Conservation (phyloP, 2,329 filamentous ascomycete species). For the Leptographium galeiforme region DNA sequence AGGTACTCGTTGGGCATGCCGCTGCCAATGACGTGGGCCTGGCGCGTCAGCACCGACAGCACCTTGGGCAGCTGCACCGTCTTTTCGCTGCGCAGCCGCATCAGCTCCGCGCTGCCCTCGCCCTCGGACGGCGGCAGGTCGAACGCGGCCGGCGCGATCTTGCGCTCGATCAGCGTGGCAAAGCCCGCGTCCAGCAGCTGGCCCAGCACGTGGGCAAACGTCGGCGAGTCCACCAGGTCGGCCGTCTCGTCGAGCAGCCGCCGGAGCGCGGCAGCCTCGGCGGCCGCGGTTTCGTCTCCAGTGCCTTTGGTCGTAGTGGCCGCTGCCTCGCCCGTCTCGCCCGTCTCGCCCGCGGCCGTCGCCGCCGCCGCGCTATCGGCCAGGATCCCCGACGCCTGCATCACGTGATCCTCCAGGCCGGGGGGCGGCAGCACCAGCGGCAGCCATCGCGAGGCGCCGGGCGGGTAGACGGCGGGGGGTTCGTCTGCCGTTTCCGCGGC, state of each 20-base stretch:
- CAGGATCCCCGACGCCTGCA: slow-evolving; percentile 72
- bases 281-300: no score
- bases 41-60: slow-evolving; percentile 76
- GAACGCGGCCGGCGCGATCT: slow-evolving; percentile 68
- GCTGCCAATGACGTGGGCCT: slow-evolving; percentile 79
- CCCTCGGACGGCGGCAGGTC: slow-evolving; percentile 34
- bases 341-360: neutral
- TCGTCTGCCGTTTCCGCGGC: neutral
- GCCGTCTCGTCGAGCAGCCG: slow-evolving; percentile 89
- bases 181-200: slow-evolving; percentile 81
- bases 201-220: slow-evolving; percentile 76
- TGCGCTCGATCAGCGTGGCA: slow-evolving; percentile 67
- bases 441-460: slow-evolving; percentile 49
- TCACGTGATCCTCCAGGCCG: slow-evolving; percentile 68
- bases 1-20: slow-evolving; percentile 61
- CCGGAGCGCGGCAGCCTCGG: slow-evolving; percentile 48
- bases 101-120: slow-evolving; percentile 27
- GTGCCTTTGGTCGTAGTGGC: slow-evolving; percentile 8
- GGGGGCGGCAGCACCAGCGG: slow-evolving; percentile 67
- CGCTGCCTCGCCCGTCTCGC: no score
- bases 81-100: slow-evolving; percentile 45
- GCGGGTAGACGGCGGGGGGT: slow-evolving; percentile 16
- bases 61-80: slow-evolving; percentile 65
- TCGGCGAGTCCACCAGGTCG: slow-evolving; percentile 86
- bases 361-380: slow-evolving; percentile 32